These are phyloP conservation scores for Eutypa lata DNA, from an alignment of 2,329 filamentous ascomycete genomes.

Conservation along the genomic window DNA sequence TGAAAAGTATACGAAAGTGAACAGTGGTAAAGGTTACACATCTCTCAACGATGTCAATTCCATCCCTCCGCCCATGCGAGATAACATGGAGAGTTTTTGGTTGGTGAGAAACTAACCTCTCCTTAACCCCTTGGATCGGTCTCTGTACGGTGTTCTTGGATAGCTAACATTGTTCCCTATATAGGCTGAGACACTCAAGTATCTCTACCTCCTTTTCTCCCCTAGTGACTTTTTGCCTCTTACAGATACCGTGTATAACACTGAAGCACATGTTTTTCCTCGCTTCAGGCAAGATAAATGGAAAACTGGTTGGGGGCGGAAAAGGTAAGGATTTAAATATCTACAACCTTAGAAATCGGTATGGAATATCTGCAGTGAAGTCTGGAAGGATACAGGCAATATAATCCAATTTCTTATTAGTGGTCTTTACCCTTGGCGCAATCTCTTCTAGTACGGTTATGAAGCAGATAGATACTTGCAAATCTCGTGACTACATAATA, in stretches of 20 bases:
- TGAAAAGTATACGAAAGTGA: slow-evolving; percentile 73
- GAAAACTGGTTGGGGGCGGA: slow-evolving; percentile 11
- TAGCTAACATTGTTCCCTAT: not conserved
- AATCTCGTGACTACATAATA: too few species aligned
- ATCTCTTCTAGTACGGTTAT: too few species aligned
- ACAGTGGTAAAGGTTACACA: slow-evolving; percentile 73
- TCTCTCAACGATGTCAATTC: slow-evolving; percentile 39
- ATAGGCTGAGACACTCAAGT: slow-evolving; percentile 21
- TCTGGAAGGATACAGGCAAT: too few species aligned
- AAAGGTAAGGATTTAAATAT: not conserved
- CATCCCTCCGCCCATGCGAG: slow-evolving; percentile 65
- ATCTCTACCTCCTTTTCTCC: slow-evolving; percentile 19
- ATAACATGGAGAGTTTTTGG: slow-evolving; percentile 99
- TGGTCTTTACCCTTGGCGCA: too few species aligned
- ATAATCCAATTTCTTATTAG: too few species aligned
- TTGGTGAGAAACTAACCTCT: slow-evolving; percentile 62
- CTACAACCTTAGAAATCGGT: too few species aligned
- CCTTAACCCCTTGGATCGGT: too few species aligned
- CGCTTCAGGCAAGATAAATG: slow-evolving; percentile 8
- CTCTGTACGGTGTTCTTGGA: too few species aligned
- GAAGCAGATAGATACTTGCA: too few species aligned
- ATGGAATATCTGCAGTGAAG: too few species aligned
- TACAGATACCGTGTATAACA: slow-evolving; percentile 19
- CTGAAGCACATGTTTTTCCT: slow-evolving; percentile 18
- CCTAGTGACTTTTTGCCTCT: slow-evolving; percentile 16